Conservation (phyloP, 495 filamentous ascomycete genomes). For the Clavariopsis aquatica region DNA sequence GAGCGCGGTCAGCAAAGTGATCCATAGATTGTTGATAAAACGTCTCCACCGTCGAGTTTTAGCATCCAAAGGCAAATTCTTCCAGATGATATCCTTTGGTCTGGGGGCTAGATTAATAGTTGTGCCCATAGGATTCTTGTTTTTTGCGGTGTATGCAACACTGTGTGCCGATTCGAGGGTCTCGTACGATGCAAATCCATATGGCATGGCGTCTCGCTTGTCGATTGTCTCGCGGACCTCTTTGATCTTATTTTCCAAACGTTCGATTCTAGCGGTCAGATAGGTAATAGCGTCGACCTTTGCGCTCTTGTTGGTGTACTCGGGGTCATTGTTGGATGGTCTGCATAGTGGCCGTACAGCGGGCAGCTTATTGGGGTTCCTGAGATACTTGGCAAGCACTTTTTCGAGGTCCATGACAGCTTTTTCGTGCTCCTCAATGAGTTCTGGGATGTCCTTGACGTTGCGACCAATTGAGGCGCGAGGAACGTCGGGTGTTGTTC, state of each 20-base stretch:
- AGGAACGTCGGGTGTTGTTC: slow-evolving; percentile 73
- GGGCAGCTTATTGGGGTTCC: slow-evolving; percentile 79
- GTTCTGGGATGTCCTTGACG: slow-evolving; percentile 77
- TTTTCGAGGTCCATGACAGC: slow-evolving; percentile 79
- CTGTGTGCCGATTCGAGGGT: slow-evolving; percentile 84
- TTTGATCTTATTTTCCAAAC: slow-evolving; percentile 81
- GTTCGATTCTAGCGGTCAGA: slow-evolving; percentile 77
- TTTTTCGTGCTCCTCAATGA: slow-evolving; percentile 82
- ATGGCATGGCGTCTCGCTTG: slow-evolving; percentile 81
- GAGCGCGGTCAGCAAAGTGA: slow-evolving; percentile 74
- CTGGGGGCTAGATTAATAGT: slow-evolving; percentile 76
- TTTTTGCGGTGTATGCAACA: slow-evolving; percentile 76
- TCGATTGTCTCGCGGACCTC: slow-evolving; percentile 79
- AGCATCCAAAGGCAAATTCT: slow-evolving; percentile 75
- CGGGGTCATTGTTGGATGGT: slow-evolving; percentile 70
- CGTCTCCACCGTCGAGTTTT: slow-evolving; percentile 67
- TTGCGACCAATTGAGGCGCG: slow-evolving; percentile 84
- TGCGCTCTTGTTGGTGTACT: slow-evolving; percentile 59
- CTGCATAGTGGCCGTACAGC: slow-evolving; percentile 74
- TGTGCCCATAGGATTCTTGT: slow-evolving; percentile 79
- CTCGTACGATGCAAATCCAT: slow-evolving; percentile 92
- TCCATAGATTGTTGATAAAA: slow-evolving; percentile 80
- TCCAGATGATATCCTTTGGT: slow-evolving; percentile 94
- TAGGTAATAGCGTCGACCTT: slow-evolving; percentile 95
- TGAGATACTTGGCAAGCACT: slow-evolving; percentile 84